Evolutionary conservation across 179 eudicot genomes (phyloP), one percentile per base, ranked within the genome.

Genomic region (Pouteria campechiana): DNA sequence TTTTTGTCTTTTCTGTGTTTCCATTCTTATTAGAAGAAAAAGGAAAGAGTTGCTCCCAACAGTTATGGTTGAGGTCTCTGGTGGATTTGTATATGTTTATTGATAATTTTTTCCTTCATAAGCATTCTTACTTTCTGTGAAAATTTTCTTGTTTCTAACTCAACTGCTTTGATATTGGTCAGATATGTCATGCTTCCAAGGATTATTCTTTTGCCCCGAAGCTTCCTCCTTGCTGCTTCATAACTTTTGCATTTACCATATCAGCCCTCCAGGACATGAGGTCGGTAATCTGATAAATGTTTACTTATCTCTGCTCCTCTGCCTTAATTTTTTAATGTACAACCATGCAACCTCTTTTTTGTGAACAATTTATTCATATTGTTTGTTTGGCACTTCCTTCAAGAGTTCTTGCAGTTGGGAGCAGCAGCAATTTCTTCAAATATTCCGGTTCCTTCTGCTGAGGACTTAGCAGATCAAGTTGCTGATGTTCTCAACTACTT

Each of bases 191-290:
- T 92, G 99, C 64, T 92, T 92, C 73, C 99, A 88, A 74, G 96
- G 94, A 55, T 66, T 92, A 58, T 92, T 92, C 81, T 78, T 87
- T 70, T 88, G 90, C 52, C 92, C 99, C 11, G 99, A 92, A 79
- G 99, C 96, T 33, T 93, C 99, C 63, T 72, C 99, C 11, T 76
- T 92, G 76, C 63, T 92, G 63, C 96, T 92, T 49, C 96, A 92
- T 66, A 83, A 88, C 70, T 92, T 92, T 64, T 92, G 99, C 62
- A 63, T 92, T 48, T 92, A 92, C 75, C 99, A 92, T 48, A 74
- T 92, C 57, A 88, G 83, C 65, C 99, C 99, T 70, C 99, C 96
- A 29, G 99, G 99, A 58, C 99, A 87, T 35, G 99, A 92, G 99
- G 99, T 87, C 64, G 67, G 96, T 77, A 47, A 55, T 63, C 65